Percentiles rank a stretch among this genome's conserved stretches.
phyloP scores from a whole-genome alignment of 2,329 filamentous ascomycete species.

The Fusarium sp. region DNA sequence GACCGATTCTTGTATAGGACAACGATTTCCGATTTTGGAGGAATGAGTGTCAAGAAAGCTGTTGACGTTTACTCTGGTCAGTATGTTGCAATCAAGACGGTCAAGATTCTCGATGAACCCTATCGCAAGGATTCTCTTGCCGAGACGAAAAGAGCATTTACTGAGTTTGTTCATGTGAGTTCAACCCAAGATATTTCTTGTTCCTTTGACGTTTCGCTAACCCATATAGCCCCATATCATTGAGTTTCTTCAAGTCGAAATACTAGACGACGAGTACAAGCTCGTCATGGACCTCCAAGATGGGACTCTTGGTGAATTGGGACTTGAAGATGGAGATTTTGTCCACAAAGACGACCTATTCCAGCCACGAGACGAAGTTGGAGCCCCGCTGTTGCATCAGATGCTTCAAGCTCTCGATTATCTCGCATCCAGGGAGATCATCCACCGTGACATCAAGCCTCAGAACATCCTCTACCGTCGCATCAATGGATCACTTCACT shows the following conservation, averaged over 20 bases:
- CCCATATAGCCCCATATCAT: not conserved
- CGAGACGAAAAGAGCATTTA: not conserved
- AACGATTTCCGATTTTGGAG: not conserved
- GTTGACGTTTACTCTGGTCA: not conserved
- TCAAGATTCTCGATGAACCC: not conserved
- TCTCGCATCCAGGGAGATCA: not conserved
- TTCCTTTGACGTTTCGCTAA: not conserved
- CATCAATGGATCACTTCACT: not conserved
- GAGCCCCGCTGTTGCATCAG: not conserved
- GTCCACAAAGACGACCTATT: not conserved
- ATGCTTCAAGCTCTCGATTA: constrained; percentile 20
- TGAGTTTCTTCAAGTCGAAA: constrained; percentile 3
- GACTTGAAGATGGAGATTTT: not conserved
- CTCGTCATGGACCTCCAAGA: constrained; percentile 12
- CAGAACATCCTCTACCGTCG: constrained; percentile 3
- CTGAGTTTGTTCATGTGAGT: constrained; percentile 2
- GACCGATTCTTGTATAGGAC: not conserved
- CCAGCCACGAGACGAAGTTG: not conserved
- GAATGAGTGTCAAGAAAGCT: not conserved
- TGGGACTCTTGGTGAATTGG: not conserved
- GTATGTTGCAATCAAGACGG: constrained; percentile 1
- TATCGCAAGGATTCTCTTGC: not conserved
- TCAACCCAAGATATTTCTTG: no score
- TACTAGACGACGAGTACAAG: accelerated
- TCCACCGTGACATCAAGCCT: constrained; percentile 12